These are phyloP conservation scores for Yamadazyma buinensis DNA, from an alignment of 1,139 yeast species.

Conservation along the genomic window DNA sequence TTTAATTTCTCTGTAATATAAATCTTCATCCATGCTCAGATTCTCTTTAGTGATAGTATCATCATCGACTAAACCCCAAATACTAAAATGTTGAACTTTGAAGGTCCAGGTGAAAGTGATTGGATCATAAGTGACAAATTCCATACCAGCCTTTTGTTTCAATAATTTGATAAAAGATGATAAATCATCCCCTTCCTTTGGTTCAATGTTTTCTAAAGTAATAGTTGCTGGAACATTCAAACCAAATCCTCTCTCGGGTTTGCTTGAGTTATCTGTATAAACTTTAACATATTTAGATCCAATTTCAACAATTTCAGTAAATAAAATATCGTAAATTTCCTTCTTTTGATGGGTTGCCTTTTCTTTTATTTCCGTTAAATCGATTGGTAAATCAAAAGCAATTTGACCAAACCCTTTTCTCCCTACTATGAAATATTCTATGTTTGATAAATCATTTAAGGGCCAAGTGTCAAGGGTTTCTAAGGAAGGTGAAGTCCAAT, in stretches of 20 bases:
- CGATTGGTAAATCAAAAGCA: slow-evolving; percentile 69
- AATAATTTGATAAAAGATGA: slow-evolving; percentile 46
- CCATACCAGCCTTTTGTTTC: slow-evolving; percentile 57
- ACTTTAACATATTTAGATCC: slow-evolving; percentile 60
- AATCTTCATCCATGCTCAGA: slow-evolving; percentile 24
- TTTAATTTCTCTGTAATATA: slow-evolving; percentile 29
- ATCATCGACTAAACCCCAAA: slow-evolving; percentile 72
- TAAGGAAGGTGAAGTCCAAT: slow-evolving; percentile 79
- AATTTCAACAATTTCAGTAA: slow-evolving; percentile 59
- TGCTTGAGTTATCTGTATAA: slow-evolving; percentile 52
- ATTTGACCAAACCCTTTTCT: slow-evolving; percentile 74
- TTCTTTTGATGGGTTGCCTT: slow-evolving; percentile 28
- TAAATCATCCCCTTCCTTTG: slow-evolving; percentile 27
- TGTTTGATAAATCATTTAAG: slow-evolving; percentile 48
- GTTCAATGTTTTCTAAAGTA: slow-evolving; percentile 64
- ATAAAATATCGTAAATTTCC: slow-evolving; percentile 31
- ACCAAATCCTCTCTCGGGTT: slow-evolving; percentile 69
- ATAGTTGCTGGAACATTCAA: slow-evolving; percentile 83
- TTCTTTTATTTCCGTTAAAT: slow-evolving; percentile 44
- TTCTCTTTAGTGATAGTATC: slow-evolving; percentile 21
- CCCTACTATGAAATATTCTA: slow-evolving; percentile 73
- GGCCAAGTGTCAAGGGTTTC: slow-evolving; percentile 48
- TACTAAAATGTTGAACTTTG: slow-evolving; percentile 85
- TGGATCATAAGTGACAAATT: slow-evolving; percentile 76
- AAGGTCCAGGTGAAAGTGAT: slow-evolving; percentile 76